Evolutionary conservation across 345 rosid species (phyloP), one percentile per base, ranked within the genome.

Genomic region (Eucalyptus leucophloia): DNA sequence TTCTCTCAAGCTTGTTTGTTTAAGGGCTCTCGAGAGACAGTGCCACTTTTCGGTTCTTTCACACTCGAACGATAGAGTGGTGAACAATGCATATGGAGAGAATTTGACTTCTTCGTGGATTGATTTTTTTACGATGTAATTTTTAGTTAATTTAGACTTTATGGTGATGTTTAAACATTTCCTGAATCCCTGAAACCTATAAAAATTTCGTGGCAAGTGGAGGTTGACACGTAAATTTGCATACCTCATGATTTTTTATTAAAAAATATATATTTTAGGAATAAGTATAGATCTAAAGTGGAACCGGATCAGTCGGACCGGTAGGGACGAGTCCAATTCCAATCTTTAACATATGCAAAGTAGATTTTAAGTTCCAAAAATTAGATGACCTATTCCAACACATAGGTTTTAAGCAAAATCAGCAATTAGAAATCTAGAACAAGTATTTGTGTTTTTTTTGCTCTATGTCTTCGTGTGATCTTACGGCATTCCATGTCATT

Each of bases 401-500:
- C 0, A 2, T 21, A 53, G 58, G 26, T 53, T 53, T 53, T 8
- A 53, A 53, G 26, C 24, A 26, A 56, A 56, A 56, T 5, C 30
- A 30, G 6, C 30, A 56, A 56, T 24, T 12, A 1, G 12, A 56
- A 56, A 56, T 0, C 1, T 4, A 0, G 6, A 56, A 56, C 62
- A 24, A 24, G 12, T 56, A 23, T 56, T 9, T 56, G 13, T 56
- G 28, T 56, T 56, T 24, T 24, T 23, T 56, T 56, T 2, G 30
- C 12, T 56, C 3, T 56, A 24, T 56, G 0, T 56, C 1, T 10
- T 56, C 5, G 2, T 1, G 1, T 56, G 62, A 2, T 56, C 30
- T 4, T 9, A 56, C 1, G 3, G 62, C 62, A 56, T 56, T 56
- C 28, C 4, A 23, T 54, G 28, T 23, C 23, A 54, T 54, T 9